Evolutionary conservation across 768 basidiomycete species (phyloP), one percentile per base, ranked within the genome.

Genomic region (Coprinopsis marcescibilis): DNA sequence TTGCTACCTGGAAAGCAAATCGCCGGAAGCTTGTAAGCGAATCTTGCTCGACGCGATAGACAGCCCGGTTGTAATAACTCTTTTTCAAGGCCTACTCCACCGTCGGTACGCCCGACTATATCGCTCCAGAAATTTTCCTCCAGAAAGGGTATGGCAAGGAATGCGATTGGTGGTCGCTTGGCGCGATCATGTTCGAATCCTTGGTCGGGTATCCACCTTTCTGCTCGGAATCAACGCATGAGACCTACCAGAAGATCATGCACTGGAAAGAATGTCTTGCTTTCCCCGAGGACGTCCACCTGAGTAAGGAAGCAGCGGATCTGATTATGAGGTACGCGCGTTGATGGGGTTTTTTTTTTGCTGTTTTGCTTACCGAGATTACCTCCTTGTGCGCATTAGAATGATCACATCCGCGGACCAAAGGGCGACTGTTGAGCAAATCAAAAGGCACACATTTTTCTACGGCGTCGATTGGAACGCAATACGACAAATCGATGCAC

Each of bases 81-180:
- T 43, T 30, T 30, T 8, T 12, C 15, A 49, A 93, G 90, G 95
- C 95, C 3, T 99, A 94, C 66, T 97, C 94, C 2, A 98, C 96
- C 10, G 95, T 97, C 52, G 94, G 94, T 32, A 97, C 94, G 20
- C 94, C 93, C 3, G 95, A 97, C 64, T 79, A 96, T 65, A 96
- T 97, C 56, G 92, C 95, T 2, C 93, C 94, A 1, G 94, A 98
- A 63, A 96, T 97, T 58, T 98, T 98, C 74, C 65, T 86, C 50
- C 91, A 94, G 62, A 85, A 89, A 60, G 96, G 96, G n/a, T 98
- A 98, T 62, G 92, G 90, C 19, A 90, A 94, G 58, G 94, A 95
- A 65, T 97, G 94, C 59, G 96, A 99, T 65, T 98, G 94, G 93
- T 99, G 96, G 96, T 96, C 94, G 6, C 75, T 98, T 23, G 96